Percentiles rank a stretch among this genome's conserved stretches.
Evolutionary conservation across 768 basidiomycete genomes (phyloP).

Genomic region (Suillus hirtellus): DNA sequence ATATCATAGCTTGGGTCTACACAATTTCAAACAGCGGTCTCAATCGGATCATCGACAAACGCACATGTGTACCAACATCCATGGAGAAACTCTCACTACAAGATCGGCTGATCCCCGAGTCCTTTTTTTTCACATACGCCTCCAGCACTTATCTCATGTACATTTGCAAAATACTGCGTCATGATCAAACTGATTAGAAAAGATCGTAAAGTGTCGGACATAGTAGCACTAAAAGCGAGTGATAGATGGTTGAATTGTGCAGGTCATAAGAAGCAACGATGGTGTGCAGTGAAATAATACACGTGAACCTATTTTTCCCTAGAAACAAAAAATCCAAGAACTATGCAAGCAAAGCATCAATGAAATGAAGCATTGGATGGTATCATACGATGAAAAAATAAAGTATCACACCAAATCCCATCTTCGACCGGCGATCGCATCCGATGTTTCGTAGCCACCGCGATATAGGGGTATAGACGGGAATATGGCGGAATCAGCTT

Average conservation of each 20-base stretch:
- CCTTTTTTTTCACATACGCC: background rate
- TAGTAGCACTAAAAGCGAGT: conserved; percentile 30
- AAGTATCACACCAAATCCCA: background rate
- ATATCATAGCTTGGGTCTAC: no score
- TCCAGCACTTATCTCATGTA: background rate
- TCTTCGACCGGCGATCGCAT: background rate
- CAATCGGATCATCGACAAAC: conserved; percentile 5
- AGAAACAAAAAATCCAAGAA: conserved; percentile 20
- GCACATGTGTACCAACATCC: background rate
- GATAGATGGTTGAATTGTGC: conserved; percentile 23
- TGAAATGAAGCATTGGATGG: conserved; percentile 17
- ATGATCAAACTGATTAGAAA: conserved; percentile 28
- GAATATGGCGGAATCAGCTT: conserved; percentile 17
- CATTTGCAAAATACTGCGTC: conserved; percentile 11
- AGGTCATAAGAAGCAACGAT: conserved; percentile 12
- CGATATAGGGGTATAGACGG: background rate
- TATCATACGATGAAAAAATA: conserved; percentile 11
- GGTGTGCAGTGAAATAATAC: conserved; percentile 36
- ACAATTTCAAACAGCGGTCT: conserved; percentile 2
- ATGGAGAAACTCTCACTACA: background rate
- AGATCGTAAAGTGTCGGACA: conserved; percentile 31
- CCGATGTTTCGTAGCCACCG: background rate
- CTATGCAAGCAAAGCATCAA: conserved; percentile 16
- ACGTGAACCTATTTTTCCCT: conserved; percentile 27
- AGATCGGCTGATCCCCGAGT: background rate